Evolutionary conservation across 2,329 filamentous ascomycete genomes (phyloP), one percentile per base, ranked within the genome.

Genomic region (Ceratocystiopsis sp.): DNA sequence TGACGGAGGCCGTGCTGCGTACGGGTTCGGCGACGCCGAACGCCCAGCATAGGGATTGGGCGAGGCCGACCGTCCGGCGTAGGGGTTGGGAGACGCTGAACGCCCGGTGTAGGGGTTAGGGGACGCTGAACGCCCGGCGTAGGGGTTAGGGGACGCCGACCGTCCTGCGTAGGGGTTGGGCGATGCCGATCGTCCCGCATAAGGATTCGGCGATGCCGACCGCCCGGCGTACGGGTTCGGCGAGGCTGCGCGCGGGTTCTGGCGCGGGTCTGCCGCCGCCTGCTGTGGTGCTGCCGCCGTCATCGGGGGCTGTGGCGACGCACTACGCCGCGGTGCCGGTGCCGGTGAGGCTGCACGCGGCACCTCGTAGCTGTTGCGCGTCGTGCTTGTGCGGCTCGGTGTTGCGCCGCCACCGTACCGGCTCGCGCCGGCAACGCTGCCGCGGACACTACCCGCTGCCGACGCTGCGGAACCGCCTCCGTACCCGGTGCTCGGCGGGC

Each of bases 341-440:
- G 73, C 74, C 29, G 85, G 85, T 9, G 83, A 89, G 7, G 73
- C 60, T 2, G 74, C 69, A 21, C 75, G 62, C 17, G 73, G 71
- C 46, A 75, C 64, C 40, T 77, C 73, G 48, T 63, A 71, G 16
- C 69, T 43, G 35, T 21, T 71, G 45, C 79, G 66, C 6, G 25
- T 10, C 7, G 75, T 78, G 13, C 66, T 62, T 3, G 77, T 69
- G 13, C 76, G 69, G 19, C 78, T 69, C 35, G 62, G 64, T 6
- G 64, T 59, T 4, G 46, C 35, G 11, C 41, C 44, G n/a, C 47
- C 35, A 5, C 44, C 50, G 36, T 58, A 35, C 29, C 35, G 36
- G 37, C 21, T 19, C 21, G 25, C 10, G 25, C 25, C 9, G 10
- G 25, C 25, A 29, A 8, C 25, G 25, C 25, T 29, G 10, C 25